Base-by-base conservation (phyloP, 352 stramenopile genomes). In the Phytophthora rubi region DNA sequence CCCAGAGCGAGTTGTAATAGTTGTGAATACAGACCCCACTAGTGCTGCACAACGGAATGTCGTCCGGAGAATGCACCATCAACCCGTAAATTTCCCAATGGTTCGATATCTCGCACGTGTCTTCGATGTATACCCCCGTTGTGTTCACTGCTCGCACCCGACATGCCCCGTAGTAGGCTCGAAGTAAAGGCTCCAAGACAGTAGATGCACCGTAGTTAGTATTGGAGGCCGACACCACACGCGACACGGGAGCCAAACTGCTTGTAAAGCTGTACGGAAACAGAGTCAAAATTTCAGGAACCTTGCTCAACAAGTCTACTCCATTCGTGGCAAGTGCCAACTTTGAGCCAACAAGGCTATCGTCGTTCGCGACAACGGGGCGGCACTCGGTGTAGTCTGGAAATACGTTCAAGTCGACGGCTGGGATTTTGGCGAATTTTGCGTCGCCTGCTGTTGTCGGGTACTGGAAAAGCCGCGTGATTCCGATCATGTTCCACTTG, bases 301-400 rank as follows among this genome's bases (percentile, higher is more conserved):
- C 45, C 18, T 23, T 18, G 9, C 3, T 13, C 2, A 53, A 7
- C 45, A 53, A 28, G 45, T 53, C 45, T 16, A 2, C n/a, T 6
- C 45, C 45, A 6, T 32, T 28, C 3, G 18, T 53, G 8, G 6
- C 21, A 15, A 53, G 45, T 5, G 45, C 45, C 9, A 53, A 15
- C 45, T 53, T 53, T 0, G 45, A 53, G 8, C n/a, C 45, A 12
- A 53, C 45, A 32, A 53, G 45, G 8, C 45, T 53, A 2, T 53
- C 45, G 18, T 28, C 45, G 9, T 30, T 53, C 45, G n/a, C 45
- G 6, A 53, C 18, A 15, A 53, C 45, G n/a, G 45, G 45, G n/a
- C 45, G 18, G 45, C 45, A 53, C 10, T 53, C 45, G 7, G 45
- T 53, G 21, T 53, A 53, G 21, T 53, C 45, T n/a, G 45, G 45